Base-by-base conservation (phyloP, 306 rosid species). In the Vigna mungo region DNA sequence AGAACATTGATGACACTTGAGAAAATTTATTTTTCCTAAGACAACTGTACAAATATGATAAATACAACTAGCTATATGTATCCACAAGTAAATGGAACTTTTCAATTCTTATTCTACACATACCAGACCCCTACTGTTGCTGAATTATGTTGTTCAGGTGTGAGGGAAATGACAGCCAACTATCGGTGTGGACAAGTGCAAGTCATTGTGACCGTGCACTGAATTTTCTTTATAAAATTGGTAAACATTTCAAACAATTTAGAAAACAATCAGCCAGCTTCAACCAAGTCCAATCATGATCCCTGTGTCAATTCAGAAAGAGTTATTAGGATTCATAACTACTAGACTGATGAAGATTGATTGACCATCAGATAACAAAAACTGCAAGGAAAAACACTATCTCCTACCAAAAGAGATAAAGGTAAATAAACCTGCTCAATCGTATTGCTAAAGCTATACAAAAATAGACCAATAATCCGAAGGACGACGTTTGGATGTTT, bases 1-100 rank as follows among this genome's bases (percentile, higher is more conserved):
- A 2, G 13, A 52, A 47, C 75, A 72, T 39, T 39, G 32, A 79
- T 54, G 47, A 32, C 79, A 61, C 37, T 75, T 75, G 46, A 72
- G 72, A 75, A 81, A 71, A 82, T 78, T 80, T 80, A 74, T 68
- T 84, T 81, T 81, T 75, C 84, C 62, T 70, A 69, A 68, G 61
- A 76, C 16, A 70, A 78, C 96, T 89, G 88, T 91, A 89, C 96
- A 91, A 80, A 71, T 84, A 79, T 77, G 58, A 81, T 78, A 78
- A 68, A 76, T 82, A 80, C 82, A 77, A 53, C 41, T 54, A 74
- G 74, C 84, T 63, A 76, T 86, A 79, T 78, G 74, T 84, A 82
- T 82, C 78, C 91, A 87, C 90, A 83, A 65, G 72, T 79, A 80
- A 74, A 79, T 84, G 88, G 79, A 81, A 81, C 84, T 80, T 77